Percentiles rank a stretch among this genome's conserved stretches.
Conservation (phyloP, 176 grass and related monocot species). For the Triticum urartu region DNA sequence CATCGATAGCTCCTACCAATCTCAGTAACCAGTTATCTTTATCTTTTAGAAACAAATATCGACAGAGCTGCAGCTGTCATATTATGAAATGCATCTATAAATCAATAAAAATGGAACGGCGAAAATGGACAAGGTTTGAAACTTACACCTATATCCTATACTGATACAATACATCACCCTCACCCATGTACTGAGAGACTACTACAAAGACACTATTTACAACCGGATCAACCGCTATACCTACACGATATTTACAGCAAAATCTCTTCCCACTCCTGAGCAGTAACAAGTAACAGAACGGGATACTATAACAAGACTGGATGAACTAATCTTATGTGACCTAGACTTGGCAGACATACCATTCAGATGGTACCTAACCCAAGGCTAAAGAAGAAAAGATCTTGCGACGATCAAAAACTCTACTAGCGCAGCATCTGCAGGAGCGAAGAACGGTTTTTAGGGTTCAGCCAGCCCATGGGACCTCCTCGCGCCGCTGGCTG, state of each 20-base stretch:
- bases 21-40: neutral
- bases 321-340: neutral
- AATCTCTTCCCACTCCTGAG: neutral
- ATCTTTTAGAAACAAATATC: neutral
- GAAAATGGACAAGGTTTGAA: neutral
- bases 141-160: neutral
- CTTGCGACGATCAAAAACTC: neutral
- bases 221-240: neutral
- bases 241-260: slow-evolving; percentile 25
- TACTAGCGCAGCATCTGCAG: slow-evolving; percentile 29
- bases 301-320: neutral
- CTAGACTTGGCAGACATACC: neutral
- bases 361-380: neutral
- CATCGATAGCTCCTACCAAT: neutral
- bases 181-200: neutral
- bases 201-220: slow-evolving; percentile 17
- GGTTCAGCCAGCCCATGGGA: slow-evolving; percentile 51
- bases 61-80: neutral
- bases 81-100: neutral
- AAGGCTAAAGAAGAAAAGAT: neutral
- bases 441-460: slow-evolving; percentile 34
- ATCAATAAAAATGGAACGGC: neutral
- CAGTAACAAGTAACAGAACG: neutral
- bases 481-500: slow-evolving; percentile 52
- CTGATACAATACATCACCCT: neutral